Evolutionary conservation across 306 rosid genomes (phyloP).

Genomic region (Trichosanthes cucumerina): DNA sequence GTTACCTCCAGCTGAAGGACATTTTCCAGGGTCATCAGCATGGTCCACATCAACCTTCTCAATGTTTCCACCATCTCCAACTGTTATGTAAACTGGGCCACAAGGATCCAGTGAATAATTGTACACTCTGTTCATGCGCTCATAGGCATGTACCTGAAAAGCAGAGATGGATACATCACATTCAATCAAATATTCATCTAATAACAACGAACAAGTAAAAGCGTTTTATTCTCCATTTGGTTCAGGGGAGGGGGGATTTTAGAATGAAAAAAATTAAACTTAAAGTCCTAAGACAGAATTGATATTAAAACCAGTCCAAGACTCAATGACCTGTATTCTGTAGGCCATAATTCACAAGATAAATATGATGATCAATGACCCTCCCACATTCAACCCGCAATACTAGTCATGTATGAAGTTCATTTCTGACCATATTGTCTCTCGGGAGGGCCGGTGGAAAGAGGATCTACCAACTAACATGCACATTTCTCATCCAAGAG

Average conservation of each 20-base stretch:
- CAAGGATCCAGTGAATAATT: slow-evolving; percentile 73
- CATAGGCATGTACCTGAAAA: slow-evolving; percentile 84
- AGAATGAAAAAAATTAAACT: neutral
- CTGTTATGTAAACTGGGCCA: slow-evolving; percentile 74
- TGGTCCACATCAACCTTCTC: slow-evolving; percentile 78
- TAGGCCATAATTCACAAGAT: neutral
- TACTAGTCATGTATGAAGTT: neutral
- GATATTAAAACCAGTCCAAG: neutral
- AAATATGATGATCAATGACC: neutral
- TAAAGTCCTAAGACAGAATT: neutral
- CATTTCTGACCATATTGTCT: neutral
- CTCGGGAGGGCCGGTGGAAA: neutral
- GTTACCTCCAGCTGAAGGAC: slow-evolving; percentile 73
- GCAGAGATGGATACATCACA: neutral
- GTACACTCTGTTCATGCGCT: slow-evolving; percentile 77
- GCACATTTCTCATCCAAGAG: neutral
- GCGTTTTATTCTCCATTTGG: neutral
- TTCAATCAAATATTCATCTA: neutral
- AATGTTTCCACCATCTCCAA: slow-evolving; percentile 93
- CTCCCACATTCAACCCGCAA: neutral
- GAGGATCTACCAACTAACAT: neutral
- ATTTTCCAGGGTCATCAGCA: slow-evolving; percentile 82
- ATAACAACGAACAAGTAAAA: neutral
- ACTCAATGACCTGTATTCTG: neutral
- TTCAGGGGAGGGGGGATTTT: neutral